Percentiles rank a stretch among this genome's conserved stretches.
Conservation (phyloP, 73 alveolate genomes). For the Blepharisma japonicum region DNA sequence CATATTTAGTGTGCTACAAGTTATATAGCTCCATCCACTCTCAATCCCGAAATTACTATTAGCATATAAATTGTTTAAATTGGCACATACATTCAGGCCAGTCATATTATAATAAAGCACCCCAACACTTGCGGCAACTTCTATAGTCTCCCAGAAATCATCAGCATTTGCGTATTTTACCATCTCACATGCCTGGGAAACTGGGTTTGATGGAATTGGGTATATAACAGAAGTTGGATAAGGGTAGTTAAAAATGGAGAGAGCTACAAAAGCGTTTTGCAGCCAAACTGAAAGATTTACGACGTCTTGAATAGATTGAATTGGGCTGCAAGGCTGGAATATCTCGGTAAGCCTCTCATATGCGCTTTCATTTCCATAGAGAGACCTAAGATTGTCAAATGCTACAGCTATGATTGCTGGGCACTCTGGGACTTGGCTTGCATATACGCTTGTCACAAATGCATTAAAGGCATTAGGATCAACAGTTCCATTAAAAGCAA, state of each 20-base stretch:
- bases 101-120: conserved; percentile 34
- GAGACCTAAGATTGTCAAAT: not conserved
- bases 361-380: too few relatives aligned
- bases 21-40: conserved; percentile 57
- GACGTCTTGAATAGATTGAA: conserved; percentile 37
- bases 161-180: not conserved
- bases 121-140: not conserved
- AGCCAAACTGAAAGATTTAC: conserved; percentile 41
- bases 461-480: conserved; percentile 48
- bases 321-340: conserved; percentile 43
- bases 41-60: conserved; percentile 36
- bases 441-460: conserved; percentile 35
- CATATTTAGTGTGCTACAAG: conserved; percentile 60
- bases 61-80: conserved; percentile 19
- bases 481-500: conserved; percentile 52
- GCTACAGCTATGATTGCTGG: conserved; percentile 25
- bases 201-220: conserved; percentile 72
- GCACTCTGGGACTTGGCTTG: conserved; percentile 23
- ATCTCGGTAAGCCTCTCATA: not conserved
- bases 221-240: conserved; percentile 53
- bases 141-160: not conserved
- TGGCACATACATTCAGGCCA: conserved; percentile 31
- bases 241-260: conserved; percentile 70
- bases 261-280: conserved; percentile 46
- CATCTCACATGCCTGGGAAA: conserved; percentile 40